Evolutionary conservation across 495 filamentous ascomycete species (phyloP).

Genomic region (Penicillium verhagenii): DNA sequence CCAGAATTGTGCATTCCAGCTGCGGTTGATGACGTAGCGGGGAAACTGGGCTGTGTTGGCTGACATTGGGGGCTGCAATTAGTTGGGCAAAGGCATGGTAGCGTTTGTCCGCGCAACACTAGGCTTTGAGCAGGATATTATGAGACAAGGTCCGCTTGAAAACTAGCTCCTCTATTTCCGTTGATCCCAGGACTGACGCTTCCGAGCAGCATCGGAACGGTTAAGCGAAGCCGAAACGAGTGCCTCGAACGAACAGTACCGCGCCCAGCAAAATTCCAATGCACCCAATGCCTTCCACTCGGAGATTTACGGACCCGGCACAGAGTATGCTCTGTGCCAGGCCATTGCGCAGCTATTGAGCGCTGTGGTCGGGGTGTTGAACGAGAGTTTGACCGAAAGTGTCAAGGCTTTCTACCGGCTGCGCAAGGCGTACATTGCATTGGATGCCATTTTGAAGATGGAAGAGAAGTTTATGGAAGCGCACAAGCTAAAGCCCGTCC

Average conservation of each 20-base stretch:
- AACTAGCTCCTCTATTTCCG: background rate
- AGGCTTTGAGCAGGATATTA: slow-evolving; percentile 92
- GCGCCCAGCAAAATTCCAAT: slow-evolving; percentile 55
- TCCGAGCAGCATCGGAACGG: slow-evolving; percentile 60
- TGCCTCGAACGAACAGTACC: slow-evolving; percentile 75
- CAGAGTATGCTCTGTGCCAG: slow-evolving; percentile 77
- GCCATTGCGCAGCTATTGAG: slow-evolving; percentile 85
- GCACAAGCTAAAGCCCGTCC: slow-evolving; percentile 17
- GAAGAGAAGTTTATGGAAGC: slow-evolving; percentile 57
- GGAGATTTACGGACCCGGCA: slow-evolving; percentile 74
- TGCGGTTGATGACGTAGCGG: slow-evolving; percentile 7
- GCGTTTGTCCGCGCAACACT: slow-evolving; percentile 83
- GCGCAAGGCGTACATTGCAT: slow-evolving; percentile 81
- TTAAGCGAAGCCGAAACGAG: slow-evolving; percentile 76
- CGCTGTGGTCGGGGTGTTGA: slow-evolving; percentile 84
- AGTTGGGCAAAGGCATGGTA: slow-evolving; percentile 78
- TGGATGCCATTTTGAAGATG: slow-evolving; percentile 70
- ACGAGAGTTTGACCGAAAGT: slow-evolving; percentile 89
- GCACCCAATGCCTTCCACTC: slow-evolving; percentile 52
- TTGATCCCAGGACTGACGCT: background rate
- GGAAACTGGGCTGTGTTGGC: background rate
- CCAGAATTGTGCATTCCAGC: background rate
- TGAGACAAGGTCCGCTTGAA: slow-evolving; percentile 64
- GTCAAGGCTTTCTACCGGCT: slow-evolving; percentile 92
- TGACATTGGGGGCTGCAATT: slow-evolving; percentile 14